phyloP scores from a whole-genome alignment of 1,284 basidiomycete genomes.

The Cryptococcus neoformans region DNA sequence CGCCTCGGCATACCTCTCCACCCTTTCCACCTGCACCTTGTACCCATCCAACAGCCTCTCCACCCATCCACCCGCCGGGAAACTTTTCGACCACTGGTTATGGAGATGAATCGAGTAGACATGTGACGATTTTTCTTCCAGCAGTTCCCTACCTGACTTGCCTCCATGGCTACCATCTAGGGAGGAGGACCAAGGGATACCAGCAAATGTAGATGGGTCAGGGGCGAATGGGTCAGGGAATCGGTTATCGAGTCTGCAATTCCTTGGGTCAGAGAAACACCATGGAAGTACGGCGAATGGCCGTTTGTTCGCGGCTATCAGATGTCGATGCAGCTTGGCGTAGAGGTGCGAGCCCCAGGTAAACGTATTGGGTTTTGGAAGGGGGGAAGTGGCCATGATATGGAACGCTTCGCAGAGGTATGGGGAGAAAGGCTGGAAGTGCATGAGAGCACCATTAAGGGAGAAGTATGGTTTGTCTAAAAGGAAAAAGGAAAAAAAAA shows the following conservation, averaged over 20 bases:
- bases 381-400: constrained; percentile 69
- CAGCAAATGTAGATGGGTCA: constrained; percentile 59
- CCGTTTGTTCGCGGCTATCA: constrained; percentile 65
- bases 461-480: constrained; percentile 80
- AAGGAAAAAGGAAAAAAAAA: background rate
- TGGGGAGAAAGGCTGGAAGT: constrained; percentile 79
- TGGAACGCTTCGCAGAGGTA: constrained; percentile 94
- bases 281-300: constrained; percentile 89
- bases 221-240: constrained; percentile 80
- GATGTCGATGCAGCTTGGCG: constrained; percentile 77
- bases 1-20: constrained; percentile 13
- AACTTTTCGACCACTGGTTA: constrained; percentile 85
- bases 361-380: constrained; percentile 72
- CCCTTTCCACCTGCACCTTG: constrained; percentile 47
- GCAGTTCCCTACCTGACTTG: constrained; percentile 31
- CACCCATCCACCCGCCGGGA: constrained; percentile 75
- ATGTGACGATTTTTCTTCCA: constrained; percentile 64
- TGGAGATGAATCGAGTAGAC: constrained; percentile 87
- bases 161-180: constrained; percentile 56
- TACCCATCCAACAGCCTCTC: constrained; percentile 66
- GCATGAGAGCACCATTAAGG: constrained; percentile 90
- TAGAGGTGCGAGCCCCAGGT: constrained; percentile 92
- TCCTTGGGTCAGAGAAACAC: constrained; percentile 85
- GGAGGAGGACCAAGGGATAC: constrained; percentile 56
- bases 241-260: constrained; percentile 83